Percentiles rank a stretch among this genome's conserved stretches.
These are phyloP conservation scores for Lagerstroemia fauriei DNA, from an alignment of 441 rosid species.

Conservation along the genomic window DNA sequence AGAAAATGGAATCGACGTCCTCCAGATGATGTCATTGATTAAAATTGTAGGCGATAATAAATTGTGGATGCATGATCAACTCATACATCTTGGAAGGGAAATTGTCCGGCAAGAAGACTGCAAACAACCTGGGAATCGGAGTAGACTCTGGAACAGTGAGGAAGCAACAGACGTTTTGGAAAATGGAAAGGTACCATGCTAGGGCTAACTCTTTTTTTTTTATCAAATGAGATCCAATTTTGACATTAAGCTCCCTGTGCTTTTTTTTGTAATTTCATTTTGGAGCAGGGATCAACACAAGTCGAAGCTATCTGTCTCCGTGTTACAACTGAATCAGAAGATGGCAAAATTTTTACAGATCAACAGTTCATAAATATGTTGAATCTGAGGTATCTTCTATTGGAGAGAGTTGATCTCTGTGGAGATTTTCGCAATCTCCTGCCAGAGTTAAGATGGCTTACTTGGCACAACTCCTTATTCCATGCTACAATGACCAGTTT, in stretches of 20 bases:
- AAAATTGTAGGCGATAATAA: neutral
- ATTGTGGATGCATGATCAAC: neutral
- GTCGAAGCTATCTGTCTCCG: neutral
- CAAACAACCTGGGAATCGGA: neutral
- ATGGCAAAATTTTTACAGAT: neutral
- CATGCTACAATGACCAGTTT: neutral
- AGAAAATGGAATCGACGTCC: neutral
- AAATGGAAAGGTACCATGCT: neutral
- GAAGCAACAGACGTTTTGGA: conserved; percentile 7
- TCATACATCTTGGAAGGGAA: neutral
- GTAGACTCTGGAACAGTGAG: neutral
- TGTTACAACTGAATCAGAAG: neutral
- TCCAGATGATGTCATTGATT: neutral
- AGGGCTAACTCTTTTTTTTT: neutral
- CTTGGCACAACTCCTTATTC: conserved; percentile 3
- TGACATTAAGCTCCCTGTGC: neutral
- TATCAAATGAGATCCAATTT: neutral
- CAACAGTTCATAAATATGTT: neutral
- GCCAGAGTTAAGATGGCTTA: neutral
- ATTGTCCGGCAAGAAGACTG: conserved; percentile 1
- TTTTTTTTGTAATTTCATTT: neutral
- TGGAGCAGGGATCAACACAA: neutral
- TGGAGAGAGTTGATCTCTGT: neutral
- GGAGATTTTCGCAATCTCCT: neutral
- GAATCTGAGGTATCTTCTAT: neutral